These are phyloP conservation scores for Rhododendron mucronatum DNA, from an alignment of 148 eudicot genomes.

Conservation along the genomic window DNA sequence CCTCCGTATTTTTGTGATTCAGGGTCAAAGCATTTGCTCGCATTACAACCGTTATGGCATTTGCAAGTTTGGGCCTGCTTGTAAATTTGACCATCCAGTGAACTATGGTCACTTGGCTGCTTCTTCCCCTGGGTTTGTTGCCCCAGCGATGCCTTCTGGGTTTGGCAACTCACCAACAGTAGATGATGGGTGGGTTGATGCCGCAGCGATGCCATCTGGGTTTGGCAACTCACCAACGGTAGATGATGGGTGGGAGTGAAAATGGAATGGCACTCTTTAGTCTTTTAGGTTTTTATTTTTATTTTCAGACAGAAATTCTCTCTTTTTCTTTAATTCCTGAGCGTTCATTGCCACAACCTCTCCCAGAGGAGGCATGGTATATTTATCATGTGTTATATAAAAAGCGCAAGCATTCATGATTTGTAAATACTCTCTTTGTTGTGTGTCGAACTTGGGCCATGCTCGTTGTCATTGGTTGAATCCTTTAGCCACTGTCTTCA, in stretches of 20 bases:
- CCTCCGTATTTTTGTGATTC: conserved; percentile 5
- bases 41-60: conserved; percentile 73
- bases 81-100: conserved; percentile 78
- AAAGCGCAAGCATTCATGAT: conserved; percentile 4
- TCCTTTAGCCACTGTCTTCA: not conserved
- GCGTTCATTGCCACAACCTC: not conserved
- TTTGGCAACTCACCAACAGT: conserved; percentile 12
- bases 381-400: not conserved
- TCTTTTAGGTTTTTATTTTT: not conserved
- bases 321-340: not conserved
- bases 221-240: conserved; percentile 12
- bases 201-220: not conserved
- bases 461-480: not conserved
- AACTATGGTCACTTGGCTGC: conserved; percentile 22
- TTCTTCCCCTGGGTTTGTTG: conserved; percentile 12
- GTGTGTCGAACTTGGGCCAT: not conserved
- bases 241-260: not conserved
- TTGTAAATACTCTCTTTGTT: not conserved
- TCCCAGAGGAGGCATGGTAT: conserved; percentile 1
- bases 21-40: conserved; percentile 76
- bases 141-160: conserved; percentile 13
- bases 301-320: not conserved
- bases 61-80: conserved; percentile 88
- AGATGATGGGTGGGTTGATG: not conserved
- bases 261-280: conserved; percentile 1